phyloP scores from a whole-genome alignment of 768 basidiomycete genomes.

The Albatrellus ellisii region DNA sequence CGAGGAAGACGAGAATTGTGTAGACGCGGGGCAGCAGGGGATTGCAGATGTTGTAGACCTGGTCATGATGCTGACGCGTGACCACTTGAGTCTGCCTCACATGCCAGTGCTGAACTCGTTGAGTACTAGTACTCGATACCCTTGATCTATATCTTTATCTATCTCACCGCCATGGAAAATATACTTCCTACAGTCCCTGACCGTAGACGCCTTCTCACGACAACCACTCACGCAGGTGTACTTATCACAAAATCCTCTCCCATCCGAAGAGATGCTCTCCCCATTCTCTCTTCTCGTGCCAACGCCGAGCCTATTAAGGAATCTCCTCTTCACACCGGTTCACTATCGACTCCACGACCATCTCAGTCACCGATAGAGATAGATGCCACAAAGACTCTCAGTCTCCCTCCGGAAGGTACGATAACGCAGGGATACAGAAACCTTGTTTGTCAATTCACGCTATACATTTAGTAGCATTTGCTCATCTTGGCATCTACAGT shows the following conservation, averaged over 20 bases:
- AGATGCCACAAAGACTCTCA: constrained; percentile 12
- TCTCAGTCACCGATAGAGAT: constrained; percentile 5
- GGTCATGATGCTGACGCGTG: too few species aligned
- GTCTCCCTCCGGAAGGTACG: constrained; percentile 11
- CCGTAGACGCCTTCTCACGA: not conserved
- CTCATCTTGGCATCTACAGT: constrained; percentile 13
- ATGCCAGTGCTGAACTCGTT: too few species aligned
- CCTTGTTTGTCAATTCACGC: not conserved
- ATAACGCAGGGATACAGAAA: too few species aligned
- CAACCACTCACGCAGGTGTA: not conserved
- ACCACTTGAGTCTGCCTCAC: too few species aligned
- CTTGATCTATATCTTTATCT: too few species aligned
- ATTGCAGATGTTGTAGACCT: too few species aligned
- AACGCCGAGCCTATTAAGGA: too few species aligned
- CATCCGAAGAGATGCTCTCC: not conserved
- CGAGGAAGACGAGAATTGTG: too few species aligned
- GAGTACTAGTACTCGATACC: too few species aligned
- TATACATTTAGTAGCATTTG: not conserved
- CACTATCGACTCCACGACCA: constrained; percentile 8
- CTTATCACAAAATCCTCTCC: constrained; percentile 11
- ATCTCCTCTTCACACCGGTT: constrained; percentile 7
- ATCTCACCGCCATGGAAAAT: not conserved
- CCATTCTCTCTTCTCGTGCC: constrained; percentile 7
- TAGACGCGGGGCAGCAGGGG: too few species aligned
- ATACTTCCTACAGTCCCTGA: not conserved